phyloP scores from a whole-genome alignment of 192 early-diverging fungal genomes.

The Entomortierella chlamydospora region DNA sequence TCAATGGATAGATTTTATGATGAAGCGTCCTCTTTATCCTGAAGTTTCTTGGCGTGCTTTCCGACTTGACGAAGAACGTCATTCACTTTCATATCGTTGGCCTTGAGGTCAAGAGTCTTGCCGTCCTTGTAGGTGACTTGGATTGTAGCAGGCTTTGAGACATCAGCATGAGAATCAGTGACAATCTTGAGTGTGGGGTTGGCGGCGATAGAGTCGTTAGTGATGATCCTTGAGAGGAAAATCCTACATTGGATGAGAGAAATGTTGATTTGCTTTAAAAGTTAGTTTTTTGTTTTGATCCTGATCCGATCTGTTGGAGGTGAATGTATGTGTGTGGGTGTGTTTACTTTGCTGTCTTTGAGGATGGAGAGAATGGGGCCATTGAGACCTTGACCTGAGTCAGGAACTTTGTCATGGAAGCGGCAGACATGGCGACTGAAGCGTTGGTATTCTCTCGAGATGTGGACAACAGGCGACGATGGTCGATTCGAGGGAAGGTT shows the following conservation, averaged over 20 bases:
- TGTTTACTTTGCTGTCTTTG: conserved; percentile 63
- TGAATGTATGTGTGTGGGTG: not conserved
- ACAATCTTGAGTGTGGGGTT: conserved; percentile 63
- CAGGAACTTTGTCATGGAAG: conserved; percentile 53
- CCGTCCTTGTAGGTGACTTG: conserved; percentile 63
- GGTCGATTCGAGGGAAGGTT: not conserved
- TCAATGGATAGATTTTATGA: conserved; percentile 24
- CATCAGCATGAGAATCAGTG: conserved; percentile 59
- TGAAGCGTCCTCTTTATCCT: conserved; percentile 63
- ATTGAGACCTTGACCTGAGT: conserved; percentile 65
- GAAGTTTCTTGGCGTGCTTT: conserved; percentile 66
- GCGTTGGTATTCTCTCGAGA: not conserved
- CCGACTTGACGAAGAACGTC: conserved; percentile 58
- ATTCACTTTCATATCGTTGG: conserved; percentile 62
- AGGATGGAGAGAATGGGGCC: conserved; percentile 58
- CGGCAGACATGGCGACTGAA: conserved; percentile 28
- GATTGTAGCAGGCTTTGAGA: conserved; percentile 52
- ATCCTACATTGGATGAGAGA: conserved; percentile 49
- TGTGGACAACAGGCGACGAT: too few relatives aligned
- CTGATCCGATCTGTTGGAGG: not conserved
- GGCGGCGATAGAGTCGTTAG: conserved; percentile 55
- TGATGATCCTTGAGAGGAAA: conserved; percentile 62
- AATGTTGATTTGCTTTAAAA: not conserved
- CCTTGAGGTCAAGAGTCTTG: conserved; percentile 56
- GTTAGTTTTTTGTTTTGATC: not conserved